These are phyloP conservation scores for Teunomyces pallodes DNA, from an alignment of 805 yeast species.

Conservation along the genomic window DNA sequence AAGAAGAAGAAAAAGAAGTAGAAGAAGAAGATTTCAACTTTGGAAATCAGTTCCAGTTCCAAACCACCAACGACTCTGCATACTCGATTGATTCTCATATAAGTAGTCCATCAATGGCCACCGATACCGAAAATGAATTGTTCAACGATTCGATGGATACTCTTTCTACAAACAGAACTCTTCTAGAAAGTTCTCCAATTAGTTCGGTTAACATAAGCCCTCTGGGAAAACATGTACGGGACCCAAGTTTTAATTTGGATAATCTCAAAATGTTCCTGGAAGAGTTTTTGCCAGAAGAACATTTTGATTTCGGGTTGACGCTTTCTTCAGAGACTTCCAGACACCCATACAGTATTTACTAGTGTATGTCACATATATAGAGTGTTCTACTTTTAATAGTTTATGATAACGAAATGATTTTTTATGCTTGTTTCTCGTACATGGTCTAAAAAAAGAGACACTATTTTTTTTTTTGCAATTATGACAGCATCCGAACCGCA, in stretches of 20 bases:
- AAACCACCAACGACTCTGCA: constrained; percentile 4
- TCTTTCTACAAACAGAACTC: constrained; percentile 31
- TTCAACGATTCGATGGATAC: constrained; percentile 26
- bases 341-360: no score
- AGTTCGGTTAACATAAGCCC: background rate
- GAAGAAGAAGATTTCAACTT: constrained; percentile 5
- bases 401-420: background rate
- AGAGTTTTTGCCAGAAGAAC: background rate
- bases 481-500: background rate
- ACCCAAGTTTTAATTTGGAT: constrained; percentile 2
- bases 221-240: background rate
- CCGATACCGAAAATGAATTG: constrained; percentile 9
- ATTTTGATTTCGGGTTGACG: background rate
- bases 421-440: no score
- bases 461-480: background rate
- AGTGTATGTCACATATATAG: background rate
- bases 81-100: constrained; percentile 14
- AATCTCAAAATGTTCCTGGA: background rate
- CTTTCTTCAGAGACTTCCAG: no score
- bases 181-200: constrained; percentile 8
- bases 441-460: no score
- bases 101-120: constrained; percentile 6
- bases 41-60: constrained; percentile 3
- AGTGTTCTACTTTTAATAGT: background rate
- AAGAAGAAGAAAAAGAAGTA: background rate